Base-by-base conservation (phyloP, 2,329 filamentous ascomycete genomes). In the Fusarium multiceps region DNA sequence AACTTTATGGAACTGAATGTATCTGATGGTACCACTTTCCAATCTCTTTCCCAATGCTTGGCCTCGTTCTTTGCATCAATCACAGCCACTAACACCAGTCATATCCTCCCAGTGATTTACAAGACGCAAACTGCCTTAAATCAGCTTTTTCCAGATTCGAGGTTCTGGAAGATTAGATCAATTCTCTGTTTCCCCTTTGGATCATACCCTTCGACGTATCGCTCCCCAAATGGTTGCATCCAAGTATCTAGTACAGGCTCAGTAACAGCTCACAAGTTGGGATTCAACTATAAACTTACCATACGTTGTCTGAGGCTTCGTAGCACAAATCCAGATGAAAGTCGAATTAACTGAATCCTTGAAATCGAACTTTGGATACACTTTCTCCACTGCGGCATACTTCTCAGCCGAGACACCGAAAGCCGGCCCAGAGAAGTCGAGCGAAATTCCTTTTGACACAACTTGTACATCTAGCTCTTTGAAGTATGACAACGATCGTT, bases 371-470 rank as follows among this genome's bases (percentile, higher is more conserved):
- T 37, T 37, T 11, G 34, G 16, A n/a, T 37, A 37, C 9, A 37
- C 16, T 9, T 11, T n/a, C 1, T n/a, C 34, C 5, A 18, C 34
- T 1, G 16, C 9, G 6, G 16, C 34, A 37, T 37, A 37, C 5
- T 11, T 37, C 16, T n/a, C 34, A 0, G 16, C 3, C 9, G 16
- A 37, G 34, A 37, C 34, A 6, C 34, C 16, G 5, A 9, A 37
- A 6, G 9, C 34, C 4, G 16, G 9, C 0, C 16, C 16, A 11
- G 9, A 37, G 0, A 37, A 37, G 9, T n/a, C 34, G 1, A 37
- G 34, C 5, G 18, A 37, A 11, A 37, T 37, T 4, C 34, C 34
- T 6, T 37, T n/a, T 0, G 18, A 37, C 16, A 37, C 16, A 37
- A 37, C 16, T 37, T 37, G 34, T 1, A 37, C 34, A 7, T 37